Conservation (phyloP, 176 grass and related monocot species). For the Triticum aestivum region DNA sequence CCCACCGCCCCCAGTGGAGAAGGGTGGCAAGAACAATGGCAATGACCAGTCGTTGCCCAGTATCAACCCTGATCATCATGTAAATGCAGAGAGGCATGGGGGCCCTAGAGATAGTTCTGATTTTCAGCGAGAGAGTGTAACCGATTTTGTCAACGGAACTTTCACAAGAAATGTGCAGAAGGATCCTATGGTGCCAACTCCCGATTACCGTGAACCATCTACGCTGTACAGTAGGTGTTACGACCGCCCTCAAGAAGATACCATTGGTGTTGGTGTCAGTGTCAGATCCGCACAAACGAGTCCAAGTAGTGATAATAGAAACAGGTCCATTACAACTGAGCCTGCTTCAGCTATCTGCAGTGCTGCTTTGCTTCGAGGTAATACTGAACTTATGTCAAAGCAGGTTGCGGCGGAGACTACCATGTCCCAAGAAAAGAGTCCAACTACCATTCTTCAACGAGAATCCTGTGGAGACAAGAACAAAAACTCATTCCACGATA, state of each 20-base stretch:
- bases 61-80: constrained; percentile 1
- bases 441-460: constrained; percentile 11
- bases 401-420: not conserved
- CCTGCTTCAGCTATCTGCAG: constrained; percentile 14
- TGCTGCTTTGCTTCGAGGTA: constrained; percentile 11
- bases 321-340: constrained; percentile 3
- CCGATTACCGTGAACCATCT: constrained; percentile 6
- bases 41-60: constrained; percentile 18
- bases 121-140: constrained; percentile 24
- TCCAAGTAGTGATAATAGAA: constrained; percentile 16
- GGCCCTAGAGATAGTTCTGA: constrained; percentile 14
- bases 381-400: not conserved
- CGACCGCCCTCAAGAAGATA: constrained; percentile 8
- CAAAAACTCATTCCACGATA: constrained; percentile 1
- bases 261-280: not conserved
- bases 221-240: not conserved
- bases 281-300: constrained; percentile 5
- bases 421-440: not conserved
- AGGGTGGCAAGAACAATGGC: not conserved
- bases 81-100: constrained; percentile 19
- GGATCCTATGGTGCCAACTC: not conserved
- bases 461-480: constrained; percentile 12
- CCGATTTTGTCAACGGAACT: constrained; percentile 7
- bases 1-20: constrained; percentile 12
- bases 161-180: constrained; percentile 20